phyloP scores from a whole-genome alignment of 192 early-diverging fungal species.

The Gryganskiella cystojenkinii region DNA sequence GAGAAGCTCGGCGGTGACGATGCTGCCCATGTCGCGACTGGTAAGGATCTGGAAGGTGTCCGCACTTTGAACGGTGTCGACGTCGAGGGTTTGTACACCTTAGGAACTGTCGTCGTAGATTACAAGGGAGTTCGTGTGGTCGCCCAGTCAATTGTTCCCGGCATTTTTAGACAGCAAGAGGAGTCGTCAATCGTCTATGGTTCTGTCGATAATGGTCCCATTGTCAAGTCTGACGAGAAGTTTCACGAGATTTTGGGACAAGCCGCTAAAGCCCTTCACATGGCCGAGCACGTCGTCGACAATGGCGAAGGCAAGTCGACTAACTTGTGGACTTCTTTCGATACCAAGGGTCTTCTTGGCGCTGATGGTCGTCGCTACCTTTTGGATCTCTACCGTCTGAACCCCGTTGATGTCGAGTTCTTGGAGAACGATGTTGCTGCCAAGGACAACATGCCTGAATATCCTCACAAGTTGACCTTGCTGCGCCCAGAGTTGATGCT shows the following conservation, averaged over 20 bases:
- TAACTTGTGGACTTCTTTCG: conserved; percentile 83
- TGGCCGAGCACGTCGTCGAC: conserved; percentile 81
- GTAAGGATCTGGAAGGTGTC: conserved; percentile 95
- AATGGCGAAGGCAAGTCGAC: conserved; percentile 73
- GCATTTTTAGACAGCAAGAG: conserved; percentile 77
- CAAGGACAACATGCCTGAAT: conserved; percentile 70
- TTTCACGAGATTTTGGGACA: conserved; percentile 82
- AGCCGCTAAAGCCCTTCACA: conserved; percentile 81
- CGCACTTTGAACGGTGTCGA: conserved; percentile 78
- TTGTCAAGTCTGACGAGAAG: conserved; percentile 72
- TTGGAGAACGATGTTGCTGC: conserved; percentile 74
- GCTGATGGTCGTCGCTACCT: conserved; percentile 94
- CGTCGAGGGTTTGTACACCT: conserved; percentile 84
- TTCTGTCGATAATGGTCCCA: conserved; percentile 85
- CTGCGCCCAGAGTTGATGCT: conserved; percentile 90
- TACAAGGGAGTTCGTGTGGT: conserved; percentile 92
- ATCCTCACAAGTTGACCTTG: conserved; percentile 88
- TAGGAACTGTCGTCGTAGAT: conserved; percentile 93
- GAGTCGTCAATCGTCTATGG: conserved; percentile 91
- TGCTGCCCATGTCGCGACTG: conserved; percentile 92
- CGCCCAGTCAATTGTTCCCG: conserved; percentile 92
- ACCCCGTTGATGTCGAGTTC: conserved; percentile 93
- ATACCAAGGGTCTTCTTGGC: conserved; percentile 93
- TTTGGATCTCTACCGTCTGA: conserved; percentile 92
- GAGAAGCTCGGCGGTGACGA: conserved; percentile 85